Evolutionary conservation across 352 stramenopile species (phyloP).

Genomic region (Globisporangium lucens): DNA sequence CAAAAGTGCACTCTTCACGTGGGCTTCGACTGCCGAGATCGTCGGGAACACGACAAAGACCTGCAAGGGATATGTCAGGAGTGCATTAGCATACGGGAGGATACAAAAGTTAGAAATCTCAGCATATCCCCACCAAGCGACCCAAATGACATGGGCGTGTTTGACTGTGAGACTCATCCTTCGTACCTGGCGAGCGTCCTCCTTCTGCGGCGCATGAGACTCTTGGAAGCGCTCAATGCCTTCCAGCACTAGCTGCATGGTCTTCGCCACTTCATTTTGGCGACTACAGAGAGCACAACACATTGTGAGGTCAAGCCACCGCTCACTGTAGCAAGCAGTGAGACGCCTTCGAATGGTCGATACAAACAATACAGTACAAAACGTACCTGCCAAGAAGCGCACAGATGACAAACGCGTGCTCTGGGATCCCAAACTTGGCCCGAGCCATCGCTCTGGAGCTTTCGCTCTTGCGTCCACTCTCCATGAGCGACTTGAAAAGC

Average conservation of each 20-base stretch:
- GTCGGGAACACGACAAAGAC: slow-evolving; percentile 66
- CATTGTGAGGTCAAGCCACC: not conserved
- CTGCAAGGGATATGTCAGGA: slow-evolving; percentile 14
- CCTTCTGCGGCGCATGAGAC: slow-evolving; percentile 13
- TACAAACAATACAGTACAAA: not conserved
- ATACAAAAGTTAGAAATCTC: not conserved
- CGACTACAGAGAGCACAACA: slow-evolving; percentile 29
- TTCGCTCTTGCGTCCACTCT: not conserved
- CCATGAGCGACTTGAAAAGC: slow-evolving; percentile 25
- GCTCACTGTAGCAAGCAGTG: not conserved
- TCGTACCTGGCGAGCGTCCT: slow-evolving; percentile 14
- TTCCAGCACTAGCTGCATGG: slow-evolving; percentile 34
- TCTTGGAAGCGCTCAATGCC: slow-evolving; percentile 26
- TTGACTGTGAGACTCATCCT: not conserved
- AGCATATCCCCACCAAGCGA: not conserved
- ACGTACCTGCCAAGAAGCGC: slow-evolving; percentile 62
- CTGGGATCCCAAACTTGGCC: slow-evolving; percentile 24
- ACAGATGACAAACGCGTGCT: slow-evolving; percentile 49
- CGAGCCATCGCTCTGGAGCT: slow-evolving; percentile 8
- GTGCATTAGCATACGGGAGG: not conserved
- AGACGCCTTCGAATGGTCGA: not conserved
- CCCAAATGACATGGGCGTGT: not conserved
- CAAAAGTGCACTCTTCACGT: slow-evolving; percentile 23
- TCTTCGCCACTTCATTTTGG: slow-evolving; percentile 53
- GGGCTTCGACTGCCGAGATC: slow-evolving; percentile 31